phyloP scores from a whole-genome alignment of 2,329 filamentous ascomycete species.

The Hymenoscyphus fraxineus region DNA sequence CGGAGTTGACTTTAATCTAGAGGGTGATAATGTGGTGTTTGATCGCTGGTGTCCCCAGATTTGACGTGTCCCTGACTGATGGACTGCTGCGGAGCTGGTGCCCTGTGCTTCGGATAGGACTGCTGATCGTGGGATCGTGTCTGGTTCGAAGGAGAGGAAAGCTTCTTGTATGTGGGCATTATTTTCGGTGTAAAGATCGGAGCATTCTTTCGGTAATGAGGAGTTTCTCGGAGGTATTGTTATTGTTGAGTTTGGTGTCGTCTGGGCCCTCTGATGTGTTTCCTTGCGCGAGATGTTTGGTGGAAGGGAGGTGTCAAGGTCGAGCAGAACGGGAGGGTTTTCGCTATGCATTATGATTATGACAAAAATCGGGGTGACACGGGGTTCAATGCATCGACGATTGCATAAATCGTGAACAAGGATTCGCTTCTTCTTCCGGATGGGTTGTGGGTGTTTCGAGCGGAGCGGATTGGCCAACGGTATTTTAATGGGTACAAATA shows the following conservation, averaged over 20 bases:
- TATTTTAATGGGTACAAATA: not conserved
- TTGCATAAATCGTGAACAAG: slow-evolving; percentile 14
- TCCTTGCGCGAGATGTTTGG: slow-evolving; percentile 1
- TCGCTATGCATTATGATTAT: slow-evolving; percentile 20
- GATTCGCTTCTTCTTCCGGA: slow-evolving; percentile 19
- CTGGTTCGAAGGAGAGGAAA: slow-evolving; percentile 11
- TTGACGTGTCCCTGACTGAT: slow-evolving; percentile 18
- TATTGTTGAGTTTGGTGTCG: slow-evolving; percentile 5
- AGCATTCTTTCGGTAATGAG: slow-evolving; percentile 29
- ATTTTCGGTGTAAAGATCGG: slow-evolving; percentile 26
- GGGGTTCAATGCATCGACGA: slow-evolving; percentile 15
- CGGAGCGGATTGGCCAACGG: not conserved
- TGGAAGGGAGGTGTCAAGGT: slow-evolving; percentile 8
- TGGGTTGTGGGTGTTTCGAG: slow-evolving; percentile 3
- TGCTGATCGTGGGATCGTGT: slow-evolving; percentile 1
- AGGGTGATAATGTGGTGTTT: slow-evolving; percentile 26
- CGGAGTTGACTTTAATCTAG: slow-evolving; percentile 19
- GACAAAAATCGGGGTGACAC: slow-evolving; percentile 9
- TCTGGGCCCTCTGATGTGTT: slow-evolving; percentile 14
- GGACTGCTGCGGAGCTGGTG: slow-evolving; percentile 16
- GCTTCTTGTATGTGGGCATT: slow-evolving; percentile 17
- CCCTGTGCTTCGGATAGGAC: slow-evolving; percentile 12
- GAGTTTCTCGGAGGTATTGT: slow-evolving; percentile 21
- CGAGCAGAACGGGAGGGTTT: not conserved
- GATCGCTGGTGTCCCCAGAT: slow-evolving; percentile 25